A percentile compares a stretch with the other conserved stretches of the same genome.
These are phyloP conservation scores for Fusarium burgessii DNA, from an alignment of 2,329 filamentous ascomycete genomes.

Conservation along the genomic window DNA sequence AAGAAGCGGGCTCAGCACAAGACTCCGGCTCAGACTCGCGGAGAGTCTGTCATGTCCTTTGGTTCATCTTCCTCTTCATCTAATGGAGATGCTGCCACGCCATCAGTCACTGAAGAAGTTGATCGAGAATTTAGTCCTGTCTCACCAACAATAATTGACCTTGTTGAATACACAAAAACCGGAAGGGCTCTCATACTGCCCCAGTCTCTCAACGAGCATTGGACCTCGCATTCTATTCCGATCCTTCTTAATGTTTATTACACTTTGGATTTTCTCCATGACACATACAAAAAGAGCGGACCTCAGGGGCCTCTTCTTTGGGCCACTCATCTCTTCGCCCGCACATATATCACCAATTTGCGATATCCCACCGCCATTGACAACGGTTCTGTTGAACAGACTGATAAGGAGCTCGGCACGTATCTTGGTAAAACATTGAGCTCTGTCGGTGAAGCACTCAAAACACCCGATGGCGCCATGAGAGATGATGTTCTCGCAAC, in stretches of 20 bases:
- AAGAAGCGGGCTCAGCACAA: constrained; percentile 46
- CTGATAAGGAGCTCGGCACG: constrained; percentile 49
- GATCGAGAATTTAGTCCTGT: constrained; percentile 7
- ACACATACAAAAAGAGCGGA: constrained; percentile 44
- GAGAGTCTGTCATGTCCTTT: constrained; percentile 18
- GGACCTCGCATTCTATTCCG: constrained; percentile 55
- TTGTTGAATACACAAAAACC: constrained; percentile 18
- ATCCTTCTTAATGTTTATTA: constrained; percentile 56
- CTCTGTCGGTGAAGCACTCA: constrained; percentile 55
- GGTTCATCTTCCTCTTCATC: constrained; percentile 16
- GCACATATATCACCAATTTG: constrained; percentile 55
- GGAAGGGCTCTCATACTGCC: constrained; percentile 24
- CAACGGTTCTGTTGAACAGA: constrained; percentile 42
- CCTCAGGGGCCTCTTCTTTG: constrained; percentile 53
- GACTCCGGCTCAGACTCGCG: not conserved
- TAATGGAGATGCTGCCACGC: constrained; percentile 19
- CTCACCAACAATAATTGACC: constrained; percentile 14
- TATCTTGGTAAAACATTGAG: constrained; percentile 54
- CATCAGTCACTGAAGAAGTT: constrained; percentile 18
- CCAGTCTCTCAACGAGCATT: constrained; percentile 51
- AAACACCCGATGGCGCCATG: constrained; percentile 44
- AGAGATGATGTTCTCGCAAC: constrained; percentile 55
- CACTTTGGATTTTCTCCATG: constrained; percentile 51
- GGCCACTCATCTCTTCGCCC: constrained; percentile 56
- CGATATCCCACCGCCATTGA: constrained; percentile 49